Base-by-base conservation (phyloP, 1,139 yeast species). In the Magnusiomyces fungicola region DNA sequence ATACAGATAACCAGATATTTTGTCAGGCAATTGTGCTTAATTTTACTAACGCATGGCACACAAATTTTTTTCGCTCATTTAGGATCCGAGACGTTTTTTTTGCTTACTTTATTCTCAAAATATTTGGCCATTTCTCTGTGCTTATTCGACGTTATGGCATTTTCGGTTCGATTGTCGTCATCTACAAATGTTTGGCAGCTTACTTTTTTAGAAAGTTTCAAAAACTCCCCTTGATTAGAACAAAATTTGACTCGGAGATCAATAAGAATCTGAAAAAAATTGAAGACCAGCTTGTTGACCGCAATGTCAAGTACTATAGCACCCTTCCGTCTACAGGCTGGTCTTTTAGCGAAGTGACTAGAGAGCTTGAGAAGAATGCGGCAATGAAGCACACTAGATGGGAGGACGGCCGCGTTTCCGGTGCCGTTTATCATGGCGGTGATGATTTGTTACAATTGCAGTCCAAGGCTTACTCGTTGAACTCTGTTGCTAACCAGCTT, bases 371-470 rank as follows among this genome's bases (percentile, higher is more conserved):
- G 10, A 49, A 52, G n/a, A 60, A 63, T 22, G 50, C 60, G 7
- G 54, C 58, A 2, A 67, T 85, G 60, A 75, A 80, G 52, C 90
- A 83, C 56, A 73, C 89, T 1, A 83, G 81, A 52, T 90, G 96
- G 96, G 75, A 79, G 61, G 73, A 74, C 46, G 98, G 98, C 6
- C 75, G 80, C 55, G 87, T 90, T 1, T 84, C 95, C 30, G 98
- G 98, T 14, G 97, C 97, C 0, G 97, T 92, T 6, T 92, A 92
- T 61, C 97, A 92, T 61, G 97, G 97, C 32, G 97, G 97, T 6
- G 71, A 75, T 18, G 87, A 83, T 16, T 69, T 90, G 50, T 72
- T 86, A 43, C 69, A 75, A 33, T 69, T 92, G 45, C 97, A 92
- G 66, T 69, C 94, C 2, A 69, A 76, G 48, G 94, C 96, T 0